Percentiles rank a stretch among this genome's conserved stretches.
phyloP scores from a whole-genome alignment of 108 stramenopile species.

The Epithemia pelagica region DNA sequence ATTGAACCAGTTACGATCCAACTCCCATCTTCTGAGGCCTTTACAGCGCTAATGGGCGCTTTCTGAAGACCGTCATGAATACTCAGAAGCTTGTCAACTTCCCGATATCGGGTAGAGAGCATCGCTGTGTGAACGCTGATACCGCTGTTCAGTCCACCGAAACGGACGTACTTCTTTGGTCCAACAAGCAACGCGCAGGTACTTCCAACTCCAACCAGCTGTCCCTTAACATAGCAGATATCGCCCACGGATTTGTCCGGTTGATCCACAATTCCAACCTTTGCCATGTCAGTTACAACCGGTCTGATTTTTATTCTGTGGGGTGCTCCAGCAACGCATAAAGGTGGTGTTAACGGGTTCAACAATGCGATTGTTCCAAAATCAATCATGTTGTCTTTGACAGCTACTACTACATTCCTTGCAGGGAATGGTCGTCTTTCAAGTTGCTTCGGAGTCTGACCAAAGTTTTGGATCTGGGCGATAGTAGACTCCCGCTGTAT shows the following conservation, averaged over 20 bases:
- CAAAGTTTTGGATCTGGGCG: constrained; percentile 97
- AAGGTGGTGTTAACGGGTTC: constrained; percentile 83
- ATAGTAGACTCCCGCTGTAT: constrained; percentile 87
- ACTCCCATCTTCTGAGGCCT: constrained; percentile 65
- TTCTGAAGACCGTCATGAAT: constrained; percentile 91
- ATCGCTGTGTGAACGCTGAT: constrained; percentile 75
- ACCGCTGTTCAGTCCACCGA: constrained; percentile 75
- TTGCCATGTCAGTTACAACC: constrained; percentile 47
- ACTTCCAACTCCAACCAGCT: constrained; percentile 72
- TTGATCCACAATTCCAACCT: constrained; percentile 63
- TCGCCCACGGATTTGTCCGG: constrained; percentile 78
- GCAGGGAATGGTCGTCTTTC: constrained; percentile 73
- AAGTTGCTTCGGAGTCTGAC: constrained; percentile 92
- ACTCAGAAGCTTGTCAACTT: constrained; percentile 79
- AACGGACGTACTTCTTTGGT: constrained; percentile 70
- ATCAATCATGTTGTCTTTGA: constrained; percentile 69
- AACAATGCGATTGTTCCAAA: constrained; percentile 77
- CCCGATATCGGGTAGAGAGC: constrained; percentile 53
- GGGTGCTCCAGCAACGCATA: constrained; percentile 91
- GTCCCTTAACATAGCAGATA: constrained; percentile 71
- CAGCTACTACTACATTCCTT: constrained; percentile 31
- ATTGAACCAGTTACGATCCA: constrained; percentile 84
- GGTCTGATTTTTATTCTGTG: constrained; percentile 61
- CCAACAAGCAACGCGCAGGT: constrained; percentile 68
- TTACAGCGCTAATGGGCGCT: constrained; percentile 68